Evolutionary conservation across 495 filamentous ascomycete genomes (phyloP).

Genomic region (Cryomyces minteri): DNA sequence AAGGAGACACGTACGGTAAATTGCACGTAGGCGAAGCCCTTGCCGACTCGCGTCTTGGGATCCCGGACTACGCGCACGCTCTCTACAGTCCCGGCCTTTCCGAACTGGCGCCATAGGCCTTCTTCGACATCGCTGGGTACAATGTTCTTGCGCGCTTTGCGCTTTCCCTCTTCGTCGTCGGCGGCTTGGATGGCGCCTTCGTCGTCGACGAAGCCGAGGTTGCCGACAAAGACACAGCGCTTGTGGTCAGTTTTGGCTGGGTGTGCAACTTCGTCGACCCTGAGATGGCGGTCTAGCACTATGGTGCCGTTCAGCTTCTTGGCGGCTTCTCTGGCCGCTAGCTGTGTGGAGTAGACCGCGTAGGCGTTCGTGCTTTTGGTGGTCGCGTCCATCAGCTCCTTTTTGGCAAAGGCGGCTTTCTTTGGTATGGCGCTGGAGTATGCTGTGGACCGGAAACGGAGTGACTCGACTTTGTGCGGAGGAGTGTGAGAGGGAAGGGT

Average conservation of each 20-base stretch:
- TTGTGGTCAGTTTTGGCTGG: slow-evolving; percentile 64
- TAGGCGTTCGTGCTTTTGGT: slow-evolving; percentile 93
- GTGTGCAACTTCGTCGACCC: slow-evolving; percentile 80
- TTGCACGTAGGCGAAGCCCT: slow-evolving; percentile 96
- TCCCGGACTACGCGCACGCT: slow-evolving; percentile 90
- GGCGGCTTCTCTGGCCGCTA: slow-evolving; percentile 58
- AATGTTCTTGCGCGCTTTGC: slow-evolving; percentile 43
- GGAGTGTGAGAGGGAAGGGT: slow-evolving; percentile 14
- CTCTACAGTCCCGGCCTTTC: slow-evolving; percentile 64
- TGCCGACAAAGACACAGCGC: slow-evolving; percentile 91
- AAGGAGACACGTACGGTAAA: slow-evolving; percentile 38
- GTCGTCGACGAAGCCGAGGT: slow-evolving; percentile 86
- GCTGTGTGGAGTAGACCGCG: slow-evolving; percentile 57
- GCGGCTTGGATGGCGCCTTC: slow-evolving; percentile 38
- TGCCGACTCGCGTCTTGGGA: slow-evolving; percentile 73
- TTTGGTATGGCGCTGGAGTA: slow-evolving; percentile 69
- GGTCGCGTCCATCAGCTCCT: slow-evolving; percentile 67
- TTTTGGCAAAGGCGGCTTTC: slow-evolving; percentile 71
- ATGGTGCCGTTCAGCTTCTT: slow-evolving; percentile 64
- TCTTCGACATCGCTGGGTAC: slow-evolving; percentile 83
- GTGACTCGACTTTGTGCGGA: slow-evolving; percentile 60
- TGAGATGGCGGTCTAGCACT: slow-evolving; percentile 72
- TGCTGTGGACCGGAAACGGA: slow-evolving; percentile 86
- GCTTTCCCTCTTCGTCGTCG: slow-evolving; percentile 30
- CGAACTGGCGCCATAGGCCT: slow-evolving; percentile 81